phyloP scores from a whole-genome alignment of 1,284 basidiomycete species.

The Erythrobasidium hasegawianum region DNA sequence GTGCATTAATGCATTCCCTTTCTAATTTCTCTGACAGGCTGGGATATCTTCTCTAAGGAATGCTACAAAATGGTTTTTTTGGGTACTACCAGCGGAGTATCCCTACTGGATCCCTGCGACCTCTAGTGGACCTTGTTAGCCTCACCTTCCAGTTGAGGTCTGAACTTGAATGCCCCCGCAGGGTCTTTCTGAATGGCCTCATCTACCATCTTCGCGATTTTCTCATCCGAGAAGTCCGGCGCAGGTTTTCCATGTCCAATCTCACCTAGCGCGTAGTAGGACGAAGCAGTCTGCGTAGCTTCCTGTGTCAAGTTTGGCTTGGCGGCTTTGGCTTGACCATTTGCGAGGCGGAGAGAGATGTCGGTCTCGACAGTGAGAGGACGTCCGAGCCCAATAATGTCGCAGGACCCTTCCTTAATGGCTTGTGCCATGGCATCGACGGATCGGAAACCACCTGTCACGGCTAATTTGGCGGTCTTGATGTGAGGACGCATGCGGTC shows the following conservation, averaged over 20 bases:
- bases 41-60: no score
- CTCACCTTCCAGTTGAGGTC: constrained; percentile 43
- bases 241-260: constrained; percentile 24
- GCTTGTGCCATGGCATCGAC: constrained; percentile 52
- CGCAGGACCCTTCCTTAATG: constrained; percentile 34
- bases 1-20: no score
- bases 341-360: constrained; percentile 51
- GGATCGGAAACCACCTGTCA: constrained; percentile 56
- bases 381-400: constrained; percentile 54
- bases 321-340: constrained; percentile 14
- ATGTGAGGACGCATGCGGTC: constrained; percentile 50
- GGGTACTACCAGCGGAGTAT: no score
- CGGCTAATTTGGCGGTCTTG: constrained; percentile 50
- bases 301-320: constrained; percentile 9
- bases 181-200: constrained; percentile 24
- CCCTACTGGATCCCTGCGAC: no score
- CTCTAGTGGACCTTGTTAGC: constrained; percentile 34
- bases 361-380: constrained; percentile 54
- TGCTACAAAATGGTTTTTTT: no score
- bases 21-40: no score
- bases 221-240: constrained; percentile 30
- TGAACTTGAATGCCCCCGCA: constrained; percentile 28
- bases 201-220: constrained; percentile 29
- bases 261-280: constrained; percentile 34
- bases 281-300: constrained; percentile 27